These are phyloP conservation scores for Blastobotrys mokoenaii DNA, from an alignment of 805 yeast genomes.

Conservation along the genomic window DNA sequence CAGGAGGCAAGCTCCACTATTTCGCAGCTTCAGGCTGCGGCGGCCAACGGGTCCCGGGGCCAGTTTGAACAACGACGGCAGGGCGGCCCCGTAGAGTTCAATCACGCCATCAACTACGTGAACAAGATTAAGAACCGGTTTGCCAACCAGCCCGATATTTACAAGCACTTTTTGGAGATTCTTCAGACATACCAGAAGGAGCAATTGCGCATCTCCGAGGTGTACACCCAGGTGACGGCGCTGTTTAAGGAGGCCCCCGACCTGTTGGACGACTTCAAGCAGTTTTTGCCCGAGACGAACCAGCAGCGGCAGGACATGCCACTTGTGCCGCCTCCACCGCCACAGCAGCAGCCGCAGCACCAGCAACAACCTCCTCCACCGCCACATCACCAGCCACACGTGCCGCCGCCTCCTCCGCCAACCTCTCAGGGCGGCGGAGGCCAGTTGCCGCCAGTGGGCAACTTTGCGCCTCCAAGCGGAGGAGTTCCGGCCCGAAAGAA, in stretches of 20 bases:
- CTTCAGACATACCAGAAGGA: slow-evolving; percentile 95
- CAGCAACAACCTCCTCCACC: slow-evolving; percentile 27
- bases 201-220: slow-evolving; percentile 91
- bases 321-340: slow-evolving; percentile 13
- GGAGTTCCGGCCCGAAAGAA: slow-evolving; percentile 24
- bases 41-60: slow-evolving; percentile 25
- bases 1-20: slow-evolving; percentile 11
- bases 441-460: slow-evolving; percentile 84
- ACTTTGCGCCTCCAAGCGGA: slow-evolving; percentile 61
- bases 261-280: slow-evolving; percentile 86
- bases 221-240: slow-evolving; percentile 84
- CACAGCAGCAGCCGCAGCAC: slow-evolving; percentile 26
- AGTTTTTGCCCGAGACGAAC: slow-evolving; percentile 83
- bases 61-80: slow-evolving; percentile 17
- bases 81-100: slow-evolving; percentile 79
- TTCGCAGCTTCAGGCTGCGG: slow-evolving; percentile 33
- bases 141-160: slow-evolving; percentile 89
- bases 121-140: slow-evolving; percentile 93
- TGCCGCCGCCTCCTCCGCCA: slow-evolving; percentile 15
- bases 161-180: slow-evolving; percentile 89
- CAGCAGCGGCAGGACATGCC: slow-evolving; percentile 21
- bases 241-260: slow-evolving; percentile 92
- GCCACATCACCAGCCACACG: slow-evolving; percentile 4
- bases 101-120: slow-evolving; percentile 93
- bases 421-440: slow-evolving; percentile 28